phyloP scores from a whole-genome alignment of 192 early-diverging fungal genomes.

The Backusella parvicylindrica region DNA sequence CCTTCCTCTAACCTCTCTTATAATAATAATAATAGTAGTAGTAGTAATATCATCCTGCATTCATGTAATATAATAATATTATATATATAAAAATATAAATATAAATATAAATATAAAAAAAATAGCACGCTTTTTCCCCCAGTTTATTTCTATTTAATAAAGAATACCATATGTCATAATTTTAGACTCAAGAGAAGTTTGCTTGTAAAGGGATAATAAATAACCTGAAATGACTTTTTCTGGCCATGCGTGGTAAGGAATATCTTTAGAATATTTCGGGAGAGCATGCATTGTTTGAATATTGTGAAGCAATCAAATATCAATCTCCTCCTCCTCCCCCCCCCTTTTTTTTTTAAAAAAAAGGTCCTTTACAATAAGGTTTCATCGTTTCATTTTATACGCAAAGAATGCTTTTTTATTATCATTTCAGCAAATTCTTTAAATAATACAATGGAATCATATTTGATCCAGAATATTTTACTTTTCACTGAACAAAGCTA shows the following conservation, averaged over 20 bases:
- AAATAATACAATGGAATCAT: neutral
- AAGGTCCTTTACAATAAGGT: neutral
- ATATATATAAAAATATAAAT: no score
- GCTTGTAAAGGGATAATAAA: neutral
- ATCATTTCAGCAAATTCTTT: neutral
- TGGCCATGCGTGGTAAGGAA: no score
- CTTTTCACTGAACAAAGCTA: neutral
- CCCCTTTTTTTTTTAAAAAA: neutral
- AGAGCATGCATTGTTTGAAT: neutral
- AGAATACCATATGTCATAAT: neutral
- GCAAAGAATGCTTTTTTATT: neutral
- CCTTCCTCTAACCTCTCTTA: neutral
- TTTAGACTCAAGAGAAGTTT: neutral
- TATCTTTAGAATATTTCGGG: neutral
- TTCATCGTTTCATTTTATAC: neutral
- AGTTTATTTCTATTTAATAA: neutral
- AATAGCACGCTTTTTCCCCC: neutral
- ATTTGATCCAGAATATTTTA: neutral
- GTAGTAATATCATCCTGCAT: conserved; percentile 1
- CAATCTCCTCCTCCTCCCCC: neutral
- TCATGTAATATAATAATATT: neutral
- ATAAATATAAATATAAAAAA: conserved; percentile 3
- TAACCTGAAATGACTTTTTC: neutral
- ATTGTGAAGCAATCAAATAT: neutral
- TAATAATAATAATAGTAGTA: neutral